Conservation (phyloP, 1,139 yeast species). For the Taiozyma sp. region DNA sequence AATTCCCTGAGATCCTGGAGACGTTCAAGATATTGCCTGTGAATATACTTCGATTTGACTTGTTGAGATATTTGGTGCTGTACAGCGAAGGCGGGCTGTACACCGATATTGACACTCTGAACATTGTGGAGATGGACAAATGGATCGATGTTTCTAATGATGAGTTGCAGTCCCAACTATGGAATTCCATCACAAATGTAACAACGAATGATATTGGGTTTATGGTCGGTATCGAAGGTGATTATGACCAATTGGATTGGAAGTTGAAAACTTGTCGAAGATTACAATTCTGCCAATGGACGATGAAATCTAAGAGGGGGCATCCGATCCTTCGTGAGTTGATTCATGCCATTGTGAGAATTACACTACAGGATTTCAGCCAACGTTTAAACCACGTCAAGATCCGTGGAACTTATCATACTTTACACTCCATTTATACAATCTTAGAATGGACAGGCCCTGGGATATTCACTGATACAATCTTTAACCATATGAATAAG, state of each 20-base stretch:
- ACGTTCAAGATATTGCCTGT: slow-evolving; percentile 78
- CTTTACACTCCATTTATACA: slow-evolving; percentile 19
- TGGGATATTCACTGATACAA: slow-evolving; percentile 83
- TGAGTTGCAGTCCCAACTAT: not conserved
- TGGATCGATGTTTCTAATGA: slow-evolving; percentile 45
- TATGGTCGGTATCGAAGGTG: slow-evolving; percentile 86
- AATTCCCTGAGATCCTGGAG: slow-evolving; percentile 70
- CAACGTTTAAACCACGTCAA: slow-evolving; percentile 37
- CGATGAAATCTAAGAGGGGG: slow-evolving; percentile 76
- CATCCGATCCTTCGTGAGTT: slow-evolving; percentile 86
- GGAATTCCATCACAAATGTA: not conserved
- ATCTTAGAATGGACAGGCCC: slow-evolving; percentile 98
- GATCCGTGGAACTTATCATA: slow-evolving; percentile 64
- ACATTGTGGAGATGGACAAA: slow-evolving; percentile 38
- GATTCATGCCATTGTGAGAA: slow-evolving; percentile 71
- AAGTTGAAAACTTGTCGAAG: slow-evolving; percentile 63
- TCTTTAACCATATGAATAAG: slow-evolving; percentile 71
- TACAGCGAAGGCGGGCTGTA: slow-evolving; percentile 90
- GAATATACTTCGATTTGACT: slow-evolving; percentile 78
- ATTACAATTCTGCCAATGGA: slow-evolving; percentile 78
- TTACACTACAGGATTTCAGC: slow-evolving; percentile 45
- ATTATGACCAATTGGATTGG: slow-evolving; percentile 81
- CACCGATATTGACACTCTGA: slow-evolving; percentile 84
- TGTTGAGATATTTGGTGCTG: slow-evolving; percentile 76
- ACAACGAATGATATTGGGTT: slow-evolving; percentile 46